These are phyloP conservation scores for Xylaria digitata DNA, from an alignment of 2,329 filamentous ascomycete species.

Conservation along the genomic window DNA sequence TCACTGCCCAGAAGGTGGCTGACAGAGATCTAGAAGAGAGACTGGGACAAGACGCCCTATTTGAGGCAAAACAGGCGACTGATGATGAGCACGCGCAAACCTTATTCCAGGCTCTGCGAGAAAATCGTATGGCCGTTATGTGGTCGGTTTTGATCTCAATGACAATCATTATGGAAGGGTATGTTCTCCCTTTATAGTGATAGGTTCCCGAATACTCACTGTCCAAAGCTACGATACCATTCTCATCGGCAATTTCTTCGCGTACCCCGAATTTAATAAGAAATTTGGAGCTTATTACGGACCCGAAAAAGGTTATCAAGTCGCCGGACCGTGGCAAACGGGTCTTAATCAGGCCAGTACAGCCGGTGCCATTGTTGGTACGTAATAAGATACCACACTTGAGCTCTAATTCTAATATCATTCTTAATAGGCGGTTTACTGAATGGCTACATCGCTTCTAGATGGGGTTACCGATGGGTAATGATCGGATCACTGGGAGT, in stretches of 20 bases:
- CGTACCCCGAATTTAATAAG: constrained; percentile 48
- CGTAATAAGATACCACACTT: constrained; percentile 6
- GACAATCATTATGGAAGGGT: constrained; percentile 52
- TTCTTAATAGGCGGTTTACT: constrained; percentile 44
- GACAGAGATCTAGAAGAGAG: constrained; percentile 48
- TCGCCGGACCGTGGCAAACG: constrained; percentile 48
- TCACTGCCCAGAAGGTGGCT: constrained; percentile 47
- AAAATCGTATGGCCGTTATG: constrained; percentile 48
- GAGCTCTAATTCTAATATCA: background rate
- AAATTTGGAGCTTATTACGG: constrained; percentile 48
- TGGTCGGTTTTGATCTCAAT: constrained; percentile 50
- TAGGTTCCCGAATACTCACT: constrained; percentile 12
- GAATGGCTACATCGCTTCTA: constrained; percentile 48
- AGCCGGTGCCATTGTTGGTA: constrained; percentile 48
- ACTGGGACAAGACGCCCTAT: constrained; percentile 45
- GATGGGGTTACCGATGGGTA: constrained; percentile 48
- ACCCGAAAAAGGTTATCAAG: constrained; percentile 42
- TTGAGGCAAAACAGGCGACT: constrained; percentile 48
- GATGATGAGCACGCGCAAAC: constrained; percentile 50
- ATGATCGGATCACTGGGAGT: constrained; percentile 47
- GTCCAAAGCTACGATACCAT: constrained; percentile 47
- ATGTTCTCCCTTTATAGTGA: constrained; percentile 8
- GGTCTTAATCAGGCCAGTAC: constrained; percentile 49
- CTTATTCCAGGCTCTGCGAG: constrained; percentile 44
- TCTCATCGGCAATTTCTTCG: constrained; percentile 49